Conservation (phyloP, 805 yeast genomes). For the Lipomyces orientalis region DNA sequence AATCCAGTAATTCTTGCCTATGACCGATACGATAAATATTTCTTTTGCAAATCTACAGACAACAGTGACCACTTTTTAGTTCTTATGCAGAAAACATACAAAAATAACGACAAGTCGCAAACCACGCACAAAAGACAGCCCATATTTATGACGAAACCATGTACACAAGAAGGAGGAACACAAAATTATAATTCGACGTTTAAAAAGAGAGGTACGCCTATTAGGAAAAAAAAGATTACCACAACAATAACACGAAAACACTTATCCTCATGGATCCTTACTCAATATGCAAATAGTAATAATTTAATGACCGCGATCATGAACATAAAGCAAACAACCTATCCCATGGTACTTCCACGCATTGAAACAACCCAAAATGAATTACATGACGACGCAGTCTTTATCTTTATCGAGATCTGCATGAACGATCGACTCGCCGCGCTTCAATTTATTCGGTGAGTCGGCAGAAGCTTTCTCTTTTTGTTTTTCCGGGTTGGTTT, state of each 20-base stretch:
- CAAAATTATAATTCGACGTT: background rate
- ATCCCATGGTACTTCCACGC: background rate
- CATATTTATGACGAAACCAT: background rate
- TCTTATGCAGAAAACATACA: background rate
- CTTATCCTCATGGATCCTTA: background rate
- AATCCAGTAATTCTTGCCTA: no score
- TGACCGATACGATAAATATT: no score
- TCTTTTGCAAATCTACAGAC: background rate
- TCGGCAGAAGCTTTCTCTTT: background rate
- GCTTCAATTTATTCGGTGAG: constrained; percentile 1
- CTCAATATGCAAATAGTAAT: background rate
- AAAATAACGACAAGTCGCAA: background rate
- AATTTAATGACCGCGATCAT: background rate
- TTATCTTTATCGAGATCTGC: constrained; percentile 18
- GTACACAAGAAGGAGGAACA: background rate
- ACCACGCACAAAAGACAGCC: background rate
- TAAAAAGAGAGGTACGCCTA: background rate
- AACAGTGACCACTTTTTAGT: background rate
- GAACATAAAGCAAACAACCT: background rate
- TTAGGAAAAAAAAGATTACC: no score
- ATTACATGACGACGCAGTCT: constrained; percentile 32
- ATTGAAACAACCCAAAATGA: background rate
- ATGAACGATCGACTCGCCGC: background rate
- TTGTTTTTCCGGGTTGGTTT: background rate
- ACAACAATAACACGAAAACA: background rate